Evolutionary conservation across 192 early-diverging fungal genomes (phyloP).

Genomic region (Coemansia sp.): DNA sequence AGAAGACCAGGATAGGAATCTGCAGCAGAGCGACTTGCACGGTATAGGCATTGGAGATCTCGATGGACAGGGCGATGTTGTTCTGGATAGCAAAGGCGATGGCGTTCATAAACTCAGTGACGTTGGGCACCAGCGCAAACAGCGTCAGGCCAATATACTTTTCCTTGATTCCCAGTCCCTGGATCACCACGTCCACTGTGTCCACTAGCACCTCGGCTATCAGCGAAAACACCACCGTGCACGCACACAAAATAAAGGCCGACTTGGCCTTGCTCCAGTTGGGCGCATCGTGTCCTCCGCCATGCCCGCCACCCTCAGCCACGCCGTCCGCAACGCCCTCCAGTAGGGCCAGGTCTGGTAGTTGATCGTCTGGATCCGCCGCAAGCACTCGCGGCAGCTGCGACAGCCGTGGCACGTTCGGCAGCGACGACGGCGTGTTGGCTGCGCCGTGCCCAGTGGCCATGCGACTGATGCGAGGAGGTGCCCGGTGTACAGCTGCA

Average conservation of each 20-base stretch:
- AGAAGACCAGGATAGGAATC: conserved; percentile 90
- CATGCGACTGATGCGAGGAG: conserved; percentile 9
- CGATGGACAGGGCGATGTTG: conserved; percentile 84
- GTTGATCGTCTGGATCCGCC: conserved; percentile 53
- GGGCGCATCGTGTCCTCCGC: conserved; percentile 86
- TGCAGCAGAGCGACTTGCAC: conserved; percentile 95
- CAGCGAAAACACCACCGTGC: conserved; percentile 83
- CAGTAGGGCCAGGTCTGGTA: conserved; percentile 47
- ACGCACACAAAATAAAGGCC: conserved; percentile 74
- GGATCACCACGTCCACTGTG: conserved; percentile 81
- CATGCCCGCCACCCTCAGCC: conserved; percentile 66
- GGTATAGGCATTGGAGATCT: conserved; percentile 96
- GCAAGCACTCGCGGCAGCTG: conserved; percentile 57
- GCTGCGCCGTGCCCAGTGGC: conserved; percentile 28
- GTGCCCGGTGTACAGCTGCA: background rate
- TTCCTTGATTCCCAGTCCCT: conserved; percentile 67
- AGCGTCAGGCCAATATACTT: conserved; percentile 93
- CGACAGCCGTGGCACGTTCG: conserved; percentile 52
- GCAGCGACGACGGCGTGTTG: conserved; percentile 49
- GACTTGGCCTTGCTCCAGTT: conserved; percentile 88
- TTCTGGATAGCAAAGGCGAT: conserved; percentile 93
- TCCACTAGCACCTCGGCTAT: conserved; percentile 93
- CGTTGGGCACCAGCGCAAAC: conserved; percentile 93
- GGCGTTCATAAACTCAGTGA: conserved; percentile 94
- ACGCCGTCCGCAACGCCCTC: conserved; percentile 46